A percentile compares a stretch with the other conserved stretches of the same genome.
Conservation (phyloP, 371 early-diverging fungal genomes). For the Gilbertella persicaria region DNA sequence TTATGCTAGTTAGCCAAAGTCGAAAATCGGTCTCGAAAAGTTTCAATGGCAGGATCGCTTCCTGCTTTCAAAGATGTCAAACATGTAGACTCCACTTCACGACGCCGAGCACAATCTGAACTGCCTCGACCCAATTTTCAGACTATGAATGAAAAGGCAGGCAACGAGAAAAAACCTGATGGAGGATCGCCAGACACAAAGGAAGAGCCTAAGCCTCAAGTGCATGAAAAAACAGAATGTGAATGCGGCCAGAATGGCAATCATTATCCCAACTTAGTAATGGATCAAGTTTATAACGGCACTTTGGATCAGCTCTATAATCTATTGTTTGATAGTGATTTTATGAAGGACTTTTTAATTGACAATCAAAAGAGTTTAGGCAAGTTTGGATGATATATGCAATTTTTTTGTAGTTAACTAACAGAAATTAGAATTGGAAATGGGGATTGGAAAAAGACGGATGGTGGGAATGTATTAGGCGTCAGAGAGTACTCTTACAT, state of each 20-base stretch:
- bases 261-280: conserved; percentile 51
- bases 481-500: conserved; percentile 43
- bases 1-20: not conserved
- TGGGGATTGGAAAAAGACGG: conserved; percentile 46
- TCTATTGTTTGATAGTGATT: conserved; percentile 44
- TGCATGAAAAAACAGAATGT: conserved; percentile 45
- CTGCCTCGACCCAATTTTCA: not conserved
- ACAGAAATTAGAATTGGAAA: conserved; percentile 42
- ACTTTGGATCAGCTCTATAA: conserved; percentile 53
- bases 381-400: conserved; percentile 7
- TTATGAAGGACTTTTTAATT: conserved; percentile 38
- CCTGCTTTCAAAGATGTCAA: not conserved
- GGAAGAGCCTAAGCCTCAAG: conserved; percentile 9
- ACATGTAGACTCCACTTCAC: not conserved
- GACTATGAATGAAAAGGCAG: not conserved
- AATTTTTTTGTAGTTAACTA: not conserved
- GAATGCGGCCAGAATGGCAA: conserved; percentile 46
- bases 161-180: not conserved
- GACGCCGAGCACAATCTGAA: conserved; percentile 7
- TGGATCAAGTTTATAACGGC: conserved; percentile 53
- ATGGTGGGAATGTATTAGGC: conserved; percentile 19
- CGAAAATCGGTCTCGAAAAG: not conserved
- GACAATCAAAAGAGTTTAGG: conserved; percentile 51
- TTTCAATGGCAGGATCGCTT: conserved; percentile 1
- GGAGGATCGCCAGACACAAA: not conserved